phyloP scores from a whole-genome alignment of 2,329 filamentous ascomycete species.

The Clarireedia monteithiana region DNA sequence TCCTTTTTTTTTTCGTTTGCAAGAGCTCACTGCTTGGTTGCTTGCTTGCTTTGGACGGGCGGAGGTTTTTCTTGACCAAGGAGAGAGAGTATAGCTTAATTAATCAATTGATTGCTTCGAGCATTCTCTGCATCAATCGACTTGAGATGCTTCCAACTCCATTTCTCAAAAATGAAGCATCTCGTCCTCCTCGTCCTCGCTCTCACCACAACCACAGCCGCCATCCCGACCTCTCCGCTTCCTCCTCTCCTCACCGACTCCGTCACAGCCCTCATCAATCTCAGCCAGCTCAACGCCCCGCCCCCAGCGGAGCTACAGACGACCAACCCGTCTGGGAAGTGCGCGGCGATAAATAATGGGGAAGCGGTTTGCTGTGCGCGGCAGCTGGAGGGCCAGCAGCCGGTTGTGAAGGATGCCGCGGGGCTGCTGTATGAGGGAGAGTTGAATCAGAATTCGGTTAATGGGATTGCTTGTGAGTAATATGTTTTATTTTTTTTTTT shows the following conservation, averaged over 20 bases:
- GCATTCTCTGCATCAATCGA: no score
- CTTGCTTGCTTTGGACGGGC: no score
- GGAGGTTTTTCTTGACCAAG: no score
- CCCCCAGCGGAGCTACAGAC: neutral
- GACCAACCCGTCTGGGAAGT: neutral
- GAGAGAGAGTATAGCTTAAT: no score
- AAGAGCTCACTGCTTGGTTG: no score
- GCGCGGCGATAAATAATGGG: neutral
- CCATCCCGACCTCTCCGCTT: neutral
- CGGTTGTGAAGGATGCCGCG: neutral
- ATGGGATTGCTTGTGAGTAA: neutral
- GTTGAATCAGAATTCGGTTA: neutral
- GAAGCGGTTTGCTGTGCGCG: neutral
- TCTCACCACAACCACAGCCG: neutral
- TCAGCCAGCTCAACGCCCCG: neutral
- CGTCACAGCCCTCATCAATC: neutral
- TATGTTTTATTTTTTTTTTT: neutral
- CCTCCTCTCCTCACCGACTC: neutral
- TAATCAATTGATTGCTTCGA: no score
- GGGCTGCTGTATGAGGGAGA: neutral
- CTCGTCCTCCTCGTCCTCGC: neutral
- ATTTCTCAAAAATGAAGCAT: neutral
- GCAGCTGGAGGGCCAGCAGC: neutral
- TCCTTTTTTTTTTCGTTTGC: no score
- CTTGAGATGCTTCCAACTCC: neutral